A percentile compares a stretch with the other conserved stretches of the same genome.
Conservation (phyloP, 1,284 basidiomycete species). For the Melampsora abietis-canadensis region DNA sequence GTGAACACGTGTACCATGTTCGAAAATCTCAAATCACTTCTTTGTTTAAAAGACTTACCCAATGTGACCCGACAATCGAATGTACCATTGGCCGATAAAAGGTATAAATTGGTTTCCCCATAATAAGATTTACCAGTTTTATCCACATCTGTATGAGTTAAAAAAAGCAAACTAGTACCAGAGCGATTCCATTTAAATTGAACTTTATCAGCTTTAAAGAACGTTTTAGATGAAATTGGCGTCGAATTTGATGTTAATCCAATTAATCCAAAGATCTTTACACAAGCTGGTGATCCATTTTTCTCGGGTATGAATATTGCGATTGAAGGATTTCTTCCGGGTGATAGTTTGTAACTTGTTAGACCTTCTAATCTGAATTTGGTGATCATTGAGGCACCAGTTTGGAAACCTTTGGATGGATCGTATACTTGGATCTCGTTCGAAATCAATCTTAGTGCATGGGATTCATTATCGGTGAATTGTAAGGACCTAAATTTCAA, state of each 20-base stretch:
- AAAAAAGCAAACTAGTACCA: constrained; percentile 66
- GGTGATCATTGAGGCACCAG: constrained; percentile 67
- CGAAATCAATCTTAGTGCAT: constrained; percentile 76
- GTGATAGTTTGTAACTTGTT: constrained; percentile 70
- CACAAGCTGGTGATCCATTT: constrained; percentile 89
- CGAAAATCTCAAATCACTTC: background rate
- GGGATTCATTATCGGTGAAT: constrained; percentile 84
- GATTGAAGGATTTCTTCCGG: constrained; percentile 75
- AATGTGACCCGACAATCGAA: constrained; percentile 88
- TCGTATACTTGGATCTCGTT: constrained; percentile 82
- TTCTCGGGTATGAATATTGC: constrained; percentile 91
- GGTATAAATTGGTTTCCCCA: constrained; percentile 91
- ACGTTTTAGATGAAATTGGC: constrained; percentile 68
- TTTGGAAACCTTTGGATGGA: constrained; percentile 65
- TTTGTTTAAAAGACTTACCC: constrained; percentile 49
- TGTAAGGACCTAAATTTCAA: constrained; percentile 65
- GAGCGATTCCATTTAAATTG: constrained; percentile 94
- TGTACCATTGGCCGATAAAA: constrained; percentile 88
- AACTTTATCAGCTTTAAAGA: constrained; percentile 92
- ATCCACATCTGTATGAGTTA: constrained; percentile 95
- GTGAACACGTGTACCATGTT: background rate
- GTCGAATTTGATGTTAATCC: constrained; percentile 64
- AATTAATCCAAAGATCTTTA: constrained; percentile 76
- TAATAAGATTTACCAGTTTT: constrained; percentile 97
- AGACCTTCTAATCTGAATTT: constrained; percentile 79